Conservation (phyloP, 1,139 yeast species). For the Saccharomycopsis crataegensis region DNA sequence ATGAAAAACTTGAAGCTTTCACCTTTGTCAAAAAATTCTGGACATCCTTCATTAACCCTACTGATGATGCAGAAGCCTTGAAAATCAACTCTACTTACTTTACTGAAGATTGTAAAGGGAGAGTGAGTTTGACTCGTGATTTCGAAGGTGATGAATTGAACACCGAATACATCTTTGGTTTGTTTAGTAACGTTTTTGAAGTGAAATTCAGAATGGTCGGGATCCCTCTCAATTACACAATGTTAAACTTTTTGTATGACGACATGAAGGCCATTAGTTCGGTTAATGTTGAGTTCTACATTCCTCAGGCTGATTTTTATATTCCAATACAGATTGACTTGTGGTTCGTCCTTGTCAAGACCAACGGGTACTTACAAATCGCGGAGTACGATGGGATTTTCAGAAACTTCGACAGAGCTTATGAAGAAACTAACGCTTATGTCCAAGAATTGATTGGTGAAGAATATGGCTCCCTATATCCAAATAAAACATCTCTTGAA, state of each 20-base stretch:
- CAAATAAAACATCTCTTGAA: not conserved
- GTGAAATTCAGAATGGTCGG: conserved; percentile 20
- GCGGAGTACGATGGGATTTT: conserved; percentile 15
- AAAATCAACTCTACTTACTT: conserved; percentile 22
- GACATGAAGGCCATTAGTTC: conserved; percentile 20
- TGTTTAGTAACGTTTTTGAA: conserved; percentile 18
- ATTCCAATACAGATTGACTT: conserved; percentile 23
- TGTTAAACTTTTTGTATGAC: conserved; percentile 18
- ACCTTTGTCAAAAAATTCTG: conserved; percentile 11
- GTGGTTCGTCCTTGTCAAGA: conserved; percentile 18
- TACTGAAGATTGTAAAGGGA: conserved; percentile 21
- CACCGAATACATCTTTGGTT: conserved; percentile 24
- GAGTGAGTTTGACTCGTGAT: conserved; percentile 23
- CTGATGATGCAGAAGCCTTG: conserved; percentile 15
- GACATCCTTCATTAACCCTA: conserved; percentile 13
- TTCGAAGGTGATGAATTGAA: conserved; percentile 23
- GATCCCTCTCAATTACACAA: conserved; percentile 18
- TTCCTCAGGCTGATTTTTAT: conserved; percentile 17
- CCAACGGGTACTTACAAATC: conserved; percentile 3
- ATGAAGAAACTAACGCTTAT: conserved; percentile 3
- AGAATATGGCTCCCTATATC: not conserved
- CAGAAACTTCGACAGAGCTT: conserved; percentile 16
- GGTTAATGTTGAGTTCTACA: conserved; percentile 18
- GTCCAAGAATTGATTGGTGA: not conserved
- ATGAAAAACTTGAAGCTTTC: conserved; percentile 1